Base-by-base conservation (phyloP, 2,329 filamentous ascomycete species). In the Clathrospora elynae region DNA sequence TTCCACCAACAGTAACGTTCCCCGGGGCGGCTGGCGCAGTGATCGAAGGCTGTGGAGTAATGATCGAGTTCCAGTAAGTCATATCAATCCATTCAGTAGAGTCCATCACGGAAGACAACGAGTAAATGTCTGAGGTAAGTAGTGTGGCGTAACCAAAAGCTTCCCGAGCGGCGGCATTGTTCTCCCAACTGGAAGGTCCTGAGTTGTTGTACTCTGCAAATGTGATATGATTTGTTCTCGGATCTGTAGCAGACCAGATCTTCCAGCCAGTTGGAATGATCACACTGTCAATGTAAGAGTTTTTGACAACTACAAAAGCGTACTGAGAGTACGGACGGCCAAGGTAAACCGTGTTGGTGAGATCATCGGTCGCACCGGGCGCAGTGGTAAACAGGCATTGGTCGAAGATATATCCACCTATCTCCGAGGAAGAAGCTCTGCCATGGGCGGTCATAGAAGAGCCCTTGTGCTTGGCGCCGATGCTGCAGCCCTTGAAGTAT, bases 181-280 rank as follows among this genome's bases (percentile, higher is more conserved):
- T 64, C 53, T 71, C 57, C 66, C 66, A 69, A 31, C 60, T 62
- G 1, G 51, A 54, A 17, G 66, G 65, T 3, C 83, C 83, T 0
- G 73, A 73, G 61, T 85, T 86, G 16, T 59, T 69, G 57, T 78
- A 85, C 69, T 85, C 83, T 6, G 70, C 78, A 41, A 81, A 84
- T 19, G 72, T 66, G 2, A 84, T 76, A 31, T 78, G 65, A 22
- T 66, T 71, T 2, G 78, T 81, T 20, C 75, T 71, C 13, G 73
- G 66, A 35, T 75, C 70, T 1, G 72, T 71, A 2, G 55, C 64
- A 42, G 75, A 76, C 82, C 82, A 85, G 12, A 72, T 59, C 4
- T 60, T 67, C 82, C 83, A 85, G 0, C 82, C 83, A 0, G 75
- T 75, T 1, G 73, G 51, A 55, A 83, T 82, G 53, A 86, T 75